These are phyloP conservation scores for Staphylotrichum tortipilum DNA, from an alignment of 495 filamentous ascomycete species.

Conservation along the genomic window DNA sequence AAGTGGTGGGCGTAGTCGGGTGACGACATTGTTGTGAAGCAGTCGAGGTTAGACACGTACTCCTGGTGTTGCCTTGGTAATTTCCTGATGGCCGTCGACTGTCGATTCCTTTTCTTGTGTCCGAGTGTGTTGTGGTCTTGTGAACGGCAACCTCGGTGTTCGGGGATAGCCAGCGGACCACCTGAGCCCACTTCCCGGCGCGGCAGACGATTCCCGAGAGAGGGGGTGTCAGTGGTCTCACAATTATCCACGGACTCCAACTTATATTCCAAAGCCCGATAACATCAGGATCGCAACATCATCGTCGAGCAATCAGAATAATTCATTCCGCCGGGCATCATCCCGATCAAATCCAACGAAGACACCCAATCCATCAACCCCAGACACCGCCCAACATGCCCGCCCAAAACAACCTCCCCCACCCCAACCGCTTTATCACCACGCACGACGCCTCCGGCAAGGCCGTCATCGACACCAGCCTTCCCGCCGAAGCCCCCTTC, in stretches of 20 bases:
- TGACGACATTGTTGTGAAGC: not conserved
- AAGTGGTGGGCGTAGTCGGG: conserved; percentile 2
- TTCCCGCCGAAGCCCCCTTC: conserved; percentile 31
- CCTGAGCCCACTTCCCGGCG: conserved; percentile 1
- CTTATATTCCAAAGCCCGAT: too few relatives aligned
- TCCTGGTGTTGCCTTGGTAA: not conserved
- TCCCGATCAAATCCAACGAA: too few relatives aligned
- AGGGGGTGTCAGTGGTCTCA: too few relatives aligned
- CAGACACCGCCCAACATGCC: not conserved
- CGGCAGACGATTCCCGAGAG: conserved; percentile 2
- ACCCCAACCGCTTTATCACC: conserved; percentile 35
- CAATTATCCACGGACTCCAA: too few relatives aligned
- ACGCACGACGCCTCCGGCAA: conserved; percentile 34
- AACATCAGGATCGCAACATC: not conserved
- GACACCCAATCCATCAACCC: not conserved
- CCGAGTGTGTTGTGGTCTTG: not conserved
- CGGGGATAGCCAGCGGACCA: not conserved
- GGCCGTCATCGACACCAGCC: conserved; percentile 32
- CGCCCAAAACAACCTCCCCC: conserved; percentile 18
- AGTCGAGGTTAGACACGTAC: not conserved
- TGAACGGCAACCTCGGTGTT: not conserved
- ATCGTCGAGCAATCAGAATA: too few relatives aligned
- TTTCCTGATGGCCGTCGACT: not conserved
- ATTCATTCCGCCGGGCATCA: too few relatives aligned
- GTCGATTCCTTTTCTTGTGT: too few relatives aligned